A percentile compares a stretch with the other conserved stretches of the same genome.
These are phyloP conservation scores for Cucurbita maxima DNA, from an alignment of 306 rosid genomes.

Conservation along the genomic window DNA sequence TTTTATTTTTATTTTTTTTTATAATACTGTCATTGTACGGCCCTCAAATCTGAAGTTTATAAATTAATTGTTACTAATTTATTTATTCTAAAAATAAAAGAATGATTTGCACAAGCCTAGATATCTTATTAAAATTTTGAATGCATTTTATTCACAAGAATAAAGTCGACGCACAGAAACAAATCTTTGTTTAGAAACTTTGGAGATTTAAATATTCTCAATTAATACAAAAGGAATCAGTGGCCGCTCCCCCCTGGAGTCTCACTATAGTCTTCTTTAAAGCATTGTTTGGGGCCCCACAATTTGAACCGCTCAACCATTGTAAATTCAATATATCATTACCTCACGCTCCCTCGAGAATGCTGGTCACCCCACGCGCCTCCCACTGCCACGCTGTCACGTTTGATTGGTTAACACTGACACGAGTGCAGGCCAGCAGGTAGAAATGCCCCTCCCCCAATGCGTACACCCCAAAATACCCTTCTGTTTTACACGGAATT, in stretches of 20 bases:
- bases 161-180: no score
- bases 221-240: background rate
- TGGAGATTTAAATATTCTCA: background rate
- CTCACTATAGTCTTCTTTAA: background rate
- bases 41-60: no score
- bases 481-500: background rate
- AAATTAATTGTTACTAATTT: no score
- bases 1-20: no score
- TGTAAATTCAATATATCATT: background rate
- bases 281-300: conserved; percentile 7
- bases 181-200: no score
- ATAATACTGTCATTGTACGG: no score
- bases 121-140: no score
- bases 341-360: background rate
- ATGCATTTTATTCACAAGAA: no score
- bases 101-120: no score
- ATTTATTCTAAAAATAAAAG: no score
- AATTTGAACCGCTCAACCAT: conserved; percentile 13
- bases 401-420: background rate
- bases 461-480: conserved; percentile 8
- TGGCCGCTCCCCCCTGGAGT: background rate
- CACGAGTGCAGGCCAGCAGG: background rate
- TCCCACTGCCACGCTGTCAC: background rate
- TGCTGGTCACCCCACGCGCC: background rate
- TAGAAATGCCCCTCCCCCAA: background rate